Evolutionary conservation across 1,284 basidiomycete species (phyloP).

Genomic region (Thelephora terrestris): DNA sequence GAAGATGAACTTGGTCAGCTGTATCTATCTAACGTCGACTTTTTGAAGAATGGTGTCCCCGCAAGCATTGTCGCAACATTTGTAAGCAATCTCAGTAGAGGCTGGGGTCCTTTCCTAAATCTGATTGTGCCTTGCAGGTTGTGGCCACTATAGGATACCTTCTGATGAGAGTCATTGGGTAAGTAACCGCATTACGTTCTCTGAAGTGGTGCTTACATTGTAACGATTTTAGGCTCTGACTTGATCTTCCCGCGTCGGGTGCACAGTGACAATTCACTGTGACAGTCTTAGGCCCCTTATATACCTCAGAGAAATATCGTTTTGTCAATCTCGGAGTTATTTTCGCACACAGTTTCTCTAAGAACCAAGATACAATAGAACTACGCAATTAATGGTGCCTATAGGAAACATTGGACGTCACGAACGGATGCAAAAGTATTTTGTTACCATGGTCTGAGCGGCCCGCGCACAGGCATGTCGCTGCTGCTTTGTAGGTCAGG

Average conservation of each 20-base stretch:
- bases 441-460: too few relatives aligned
- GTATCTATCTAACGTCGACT: constrained; percentile 81
- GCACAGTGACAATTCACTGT: not conserved
- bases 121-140: constrained; percentile 33
- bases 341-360: too few relatives aligned
- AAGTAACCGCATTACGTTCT: constrained; percentile 15
- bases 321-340: too few relatives aligned
- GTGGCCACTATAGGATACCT: constrained; percentile 76
- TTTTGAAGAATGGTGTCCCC: constrained; percentile 88
- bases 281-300: not conserved
- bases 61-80: constrained; percentile 81
- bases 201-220: not conserved
- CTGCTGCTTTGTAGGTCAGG: too few relatives aligned
- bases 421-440: too few relatives aligned
- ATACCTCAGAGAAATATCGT: not conserved
- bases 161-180: constrained; percentile 66
- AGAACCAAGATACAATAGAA: too few relatives aligned
- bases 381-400: too few relatives aligned
- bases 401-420: too few relatives aligned
- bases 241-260: not conserved
- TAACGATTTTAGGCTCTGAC: too few relatives aligned
- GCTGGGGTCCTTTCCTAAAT: constrained; percentile 6
- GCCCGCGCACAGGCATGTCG: too few relatives aligned
- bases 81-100: constrained; percentile 33
- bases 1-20: constrained; percentile 92